These are phyloP conservation scores for Coniochaeta hoffmannii DNA, from an alignment of 2,329 filamentous ascomycete species.

Conservation along the genomic window DNA sequence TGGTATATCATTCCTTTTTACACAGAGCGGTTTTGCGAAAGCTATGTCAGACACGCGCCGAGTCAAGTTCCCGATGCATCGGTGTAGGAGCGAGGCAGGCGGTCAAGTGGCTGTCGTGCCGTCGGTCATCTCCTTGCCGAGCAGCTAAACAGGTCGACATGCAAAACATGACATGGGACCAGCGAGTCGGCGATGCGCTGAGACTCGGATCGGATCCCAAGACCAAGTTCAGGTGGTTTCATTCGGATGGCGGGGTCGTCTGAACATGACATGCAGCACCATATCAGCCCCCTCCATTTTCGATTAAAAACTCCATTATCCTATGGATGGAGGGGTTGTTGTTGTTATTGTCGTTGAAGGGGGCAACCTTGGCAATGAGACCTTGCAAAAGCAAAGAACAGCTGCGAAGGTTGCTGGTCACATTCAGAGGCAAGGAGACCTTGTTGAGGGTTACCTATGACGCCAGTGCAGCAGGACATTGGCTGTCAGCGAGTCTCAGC, in stretches of 20 bases:
- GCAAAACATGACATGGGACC: background rate
- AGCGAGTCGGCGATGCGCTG: background rate
- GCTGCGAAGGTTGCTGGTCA: background rate
- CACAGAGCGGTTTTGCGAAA: background rate
- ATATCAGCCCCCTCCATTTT: conserved; percentile 3
- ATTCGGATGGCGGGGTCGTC: background rate
- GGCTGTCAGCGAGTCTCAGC: background rate
- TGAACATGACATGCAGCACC: conserved; percentile 4
- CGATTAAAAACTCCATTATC: conserved; percentile 2
- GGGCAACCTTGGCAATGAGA: too few species aligned
- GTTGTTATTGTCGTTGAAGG: background rate
- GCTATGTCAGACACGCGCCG: background rate
- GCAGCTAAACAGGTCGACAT: background rate
- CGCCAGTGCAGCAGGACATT: too few species aligned
- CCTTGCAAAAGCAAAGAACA: too few species aligned
- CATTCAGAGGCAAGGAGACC: too few species aligned
- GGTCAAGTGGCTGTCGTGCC: background rate
- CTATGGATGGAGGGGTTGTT: background rate
- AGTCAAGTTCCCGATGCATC: background rate
- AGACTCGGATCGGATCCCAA: background rate
- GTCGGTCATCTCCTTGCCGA: background rate
- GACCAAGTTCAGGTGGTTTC: background rate
- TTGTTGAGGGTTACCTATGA: too few species aligned
- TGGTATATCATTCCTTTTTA: background rate
- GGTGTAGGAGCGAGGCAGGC: background rate